Conservation (phyloP, 2,329 filamentous ascomycete genomes). For the Microdochium bolleyi region DNA sequence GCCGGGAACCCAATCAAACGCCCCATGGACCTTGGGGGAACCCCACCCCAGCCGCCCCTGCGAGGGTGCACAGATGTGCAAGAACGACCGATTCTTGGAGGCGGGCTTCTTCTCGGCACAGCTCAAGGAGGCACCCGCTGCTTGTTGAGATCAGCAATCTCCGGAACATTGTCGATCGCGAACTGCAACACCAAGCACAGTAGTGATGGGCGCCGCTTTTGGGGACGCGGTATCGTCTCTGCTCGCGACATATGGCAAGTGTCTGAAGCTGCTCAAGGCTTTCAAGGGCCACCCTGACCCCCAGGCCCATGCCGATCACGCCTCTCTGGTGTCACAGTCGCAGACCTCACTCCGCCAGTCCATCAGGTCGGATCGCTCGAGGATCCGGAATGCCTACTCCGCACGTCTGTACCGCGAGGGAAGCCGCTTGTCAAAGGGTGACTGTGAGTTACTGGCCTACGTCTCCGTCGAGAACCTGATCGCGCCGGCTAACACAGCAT, state of each 20-base stretch:
- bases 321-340: constrained; percentile 9
- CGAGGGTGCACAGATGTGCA: no score
- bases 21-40: no score
- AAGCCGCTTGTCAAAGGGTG: constrained; percentile 33
- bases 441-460: constrained; percentile 28
- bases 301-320: not conserved
- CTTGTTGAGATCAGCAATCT: not conserved
- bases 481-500: constrained; percentile 5
- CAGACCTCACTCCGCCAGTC: constrained; percentile 23
- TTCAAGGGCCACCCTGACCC: constrained; percentile 12
- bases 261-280: constrained; percentile 31
- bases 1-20: no score
- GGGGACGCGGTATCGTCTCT: constrained; percentile 33
- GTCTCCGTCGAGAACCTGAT: not conserved
- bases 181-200: not conserved
- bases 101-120: no score
- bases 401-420: constrained; percentile 31
- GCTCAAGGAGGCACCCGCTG: no score
- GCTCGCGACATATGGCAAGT: constrained; percentile 38
- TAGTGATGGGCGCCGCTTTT: constrained; percentile 16
- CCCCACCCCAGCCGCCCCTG: no score
- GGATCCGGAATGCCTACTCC: constrained; percentile 34
- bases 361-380: constrained; percentile 28
- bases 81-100: no score
- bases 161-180: not conserved